phyloP scores from a whole-genome alignment of 2,329 filamentous ascomycete genomes.

The Talaromyces atroroseus region DNA sequence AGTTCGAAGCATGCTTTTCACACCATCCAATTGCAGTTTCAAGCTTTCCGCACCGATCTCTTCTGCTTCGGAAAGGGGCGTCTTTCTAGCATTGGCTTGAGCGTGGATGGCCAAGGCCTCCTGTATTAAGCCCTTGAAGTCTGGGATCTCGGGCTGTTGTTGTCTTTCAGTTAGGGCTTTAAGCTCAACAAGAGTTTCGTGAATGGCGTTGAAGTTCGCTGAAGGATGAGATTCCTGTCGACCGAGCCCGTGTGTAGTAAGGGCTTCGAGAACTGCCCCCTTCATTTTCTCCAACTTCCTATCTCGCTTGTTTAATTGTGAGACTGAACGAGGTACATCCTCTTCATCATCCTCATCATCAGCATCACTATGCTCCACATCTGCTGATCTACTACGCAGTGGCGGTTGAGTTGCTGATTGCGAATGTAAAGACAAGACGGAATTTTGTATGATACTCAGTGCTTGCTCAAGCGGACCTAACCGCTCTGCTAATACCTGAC shows the following conservation, averaged over 20 bases:
- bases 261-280: constrained; percentile 59
- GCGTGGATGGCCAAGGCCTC: constrained; percentile 50
- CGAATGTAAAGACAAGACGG: constrained; percentile 55
- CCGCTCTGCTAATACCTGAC: constrained; percentile 66
- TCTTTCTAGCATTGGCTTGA: constrained; percentile 42
- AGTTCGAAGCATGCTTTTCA: constrained; percentile 62
- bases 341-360: constrained; percentile 75
- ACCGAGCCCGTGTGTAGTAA: constrained; percentile 45
- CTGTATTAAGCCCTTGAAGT: constrained; percentile 59
- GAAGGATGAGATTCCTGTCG: constrained; percentile 21
- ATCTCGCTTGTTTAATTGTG: constrained; percentile 63
- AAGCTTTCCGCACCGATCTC: constrained; percentile 46
- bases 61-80: constrained; percentile 39
- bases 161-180: constrained; percentile 20
- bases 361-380: constrained; percentile 74
- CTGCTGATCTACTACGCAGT: constrained; percentile 63
- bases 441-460: constrained; percentile 69
- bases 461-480: constrained; percentile 75
- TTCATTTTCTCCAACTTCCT: constrained; percentile 77
- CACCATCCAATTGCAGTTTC: constrained; percentile 57
- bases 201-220: constrained; percentile 35
- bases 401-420: constrained; percentile 54
- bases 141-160: constrained; percentile 37
- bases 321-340: constrained; percentile 60
- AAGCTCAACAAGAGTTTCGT: constrained; percentile 32